Conservation (phyloP, 2,329 filamentous ascomycete genomes). For the Calonectria naviculata region DNA sequence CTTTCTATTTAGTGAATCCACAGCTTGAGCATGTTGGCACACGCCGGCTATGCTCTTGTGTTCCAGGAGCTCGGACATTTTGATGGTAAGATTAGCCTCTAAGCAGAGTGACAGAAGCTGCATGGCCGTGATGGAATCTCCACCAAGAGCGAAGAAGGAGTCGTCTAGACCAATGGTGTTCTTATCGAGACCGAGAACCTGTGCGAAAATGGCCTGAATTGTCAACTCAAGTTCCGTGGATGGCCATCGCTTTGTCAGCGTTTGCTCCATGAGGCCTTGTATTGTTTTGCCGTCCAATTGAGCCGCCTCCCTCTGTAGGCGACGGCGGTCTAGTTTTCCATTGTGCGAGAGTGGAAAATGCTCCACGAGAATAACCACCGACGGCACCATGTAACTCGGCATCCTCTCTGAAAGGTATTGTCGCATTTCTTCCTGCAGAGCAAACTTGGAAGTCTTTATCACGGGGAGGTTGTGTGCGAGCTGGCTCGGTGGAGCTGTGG, state of each 20-base stretch:
- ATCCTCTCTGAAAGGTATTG: background rate
- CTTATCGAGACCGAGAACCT: background rate
- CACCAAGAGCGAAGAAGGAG: background rate
- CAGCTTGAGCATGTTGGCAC: background rate
- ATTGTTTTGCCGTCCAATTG: background rate
- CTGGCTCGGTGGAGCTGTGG: background rate
- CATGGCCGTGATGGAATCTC: no score
- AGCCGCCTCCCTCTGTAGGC: background rate
- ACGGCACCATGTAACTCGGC: background rate
- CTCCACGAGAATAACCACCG: background rate
- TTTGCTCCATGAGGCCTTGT: background rate
- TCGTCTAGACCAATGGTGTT: background rate
- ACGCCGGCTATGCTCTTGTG: background rate
- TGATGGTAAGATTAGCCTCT: background rate
- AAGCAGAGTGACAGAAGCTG: background rate
- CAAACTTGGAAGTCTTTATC: no score
- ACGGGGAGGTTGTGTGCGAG: no score
- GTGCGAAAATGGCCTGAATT: background rate
- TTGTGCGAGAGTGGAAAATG: background rate
- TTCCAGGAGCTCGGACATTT: background rate
- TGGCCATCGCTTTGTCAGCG: background rate
- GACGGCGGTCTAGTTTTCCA: background rate
- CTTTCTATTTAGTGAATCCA: no score
- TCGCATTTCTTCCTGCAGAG: background rate
- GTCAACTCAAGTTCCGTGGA: background rate